phyloP scores from a whole-genome alignment of 495 filamentous ascomycete genomes.

The Penicillium paradoxum region DNA sequence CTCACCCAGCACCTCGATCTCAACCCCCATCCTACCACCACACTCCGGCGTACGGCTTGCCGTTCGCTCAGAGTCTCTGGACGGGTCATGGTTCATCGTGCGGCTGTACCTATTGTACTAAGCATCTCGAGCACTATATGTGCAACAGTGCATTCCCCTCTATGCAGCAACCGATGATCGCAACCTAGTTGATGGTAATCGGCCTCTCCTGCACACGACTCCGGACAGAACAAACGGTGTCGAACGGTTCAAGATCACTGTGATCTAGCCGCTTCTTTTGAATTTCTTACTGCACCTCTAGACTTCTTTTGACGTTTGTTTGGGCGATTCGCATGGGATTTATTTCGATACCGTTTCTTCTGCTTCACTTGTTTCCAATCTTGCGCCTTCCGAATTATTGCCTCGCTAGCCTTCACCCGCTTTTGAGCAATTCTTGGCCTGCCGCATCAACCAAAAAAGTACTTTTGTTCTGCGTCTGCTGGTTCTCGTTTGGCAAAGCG shows the following conservation, averaged over 20 bases:
- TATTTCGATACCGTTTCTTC: constrained; percentile 37
- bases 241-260: constrained; percentile 2
- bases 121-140: constrained; percentile 61
- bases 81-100: constrained; percentile 60
- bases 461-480: constrained; percentile 30
- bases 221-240: constrained; percentile 14
- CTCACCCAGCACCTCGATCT: constrained; percentile 35
- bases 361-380: constrained; percentile 27
- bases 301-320: constrained; percentile 24
- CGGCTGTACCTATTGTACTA: constrained; percentile 61
- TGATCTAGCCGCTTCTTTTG: constrained; percentile 13
- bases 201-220: constrained; percentile 10
- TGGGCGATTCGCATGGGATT: constrained; percentile 28
- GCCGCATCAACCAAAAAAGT: constrained; percentile 34
- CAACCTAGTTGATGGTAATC: constrained; percentile 25
- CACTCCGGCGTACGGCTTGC: constrained; percentile 48
- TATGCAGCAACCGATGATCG: constrained; percentile 55
- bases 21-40: constrained; percentile 50
- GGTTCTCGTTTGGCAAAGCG: constrained; percentile 26
- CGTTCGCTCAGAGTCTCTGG: constrained; percentile 56
- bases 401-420: constrained; percentile 19
- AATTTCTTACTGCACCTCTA: constrained; percentile 19
- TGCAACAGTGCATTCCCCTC: constrained; percentile 54
- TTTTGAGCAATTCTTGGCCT: constrained; percentile 21
- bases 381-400: constrained; percentile 24